Evolutionary conservation across 768 basidiomycete species (phyloP).

Genomic region (Crucibulum laeve): DNA sequence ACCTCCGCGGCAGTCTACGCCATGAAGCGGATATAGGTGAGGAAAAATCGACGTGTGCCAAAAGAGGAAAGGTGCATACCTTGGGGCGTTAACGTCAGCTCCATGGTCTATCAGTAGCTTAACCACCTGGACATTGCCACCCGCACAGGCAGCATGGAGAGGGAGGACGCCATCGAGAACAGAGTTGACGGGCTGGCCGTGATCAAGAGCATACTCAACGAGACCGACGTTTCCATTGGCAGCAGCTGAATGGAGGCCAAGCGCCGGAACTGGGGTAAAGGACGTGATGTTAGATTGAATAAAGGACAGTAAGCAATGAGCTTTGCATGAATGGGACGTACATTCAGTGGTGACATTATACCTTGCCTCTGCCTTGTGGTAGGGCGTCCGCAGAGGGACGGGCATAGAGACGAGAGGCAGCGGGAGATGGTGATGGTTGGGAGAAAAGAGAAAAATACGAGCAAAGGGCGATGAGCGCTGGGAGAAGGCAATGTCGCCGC

Average conservation of each 20-base stretch:
- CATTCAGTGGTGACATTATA: conserved; percentile 59
- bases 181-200: conserved; percentile 95
- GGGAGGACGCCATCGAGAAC: conserved; percentile 96
- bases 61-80: conserved; percentile 50
- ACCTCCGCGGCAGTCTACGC: conserved; percentile 65
- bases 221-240: conserved; percentile 87
- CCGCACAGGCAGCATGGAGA: conserved; percentile 90
- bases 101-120: conserved; percentile 86
- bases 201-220: conserved; percentile 86
- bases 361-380: conserved; percentile 47
- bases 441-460: conserved; percentile 8
- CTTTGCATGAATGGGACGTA: conserved; percentile 20
- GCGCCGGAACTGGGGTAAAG: conserved; percentile 61
- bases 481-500: background rate
- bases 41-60: too few species aligned
- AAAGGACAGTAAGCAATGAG: conserved; percentile 9
- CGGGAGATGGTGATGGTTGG: conserved; percentile 11
- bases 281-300: conserved; percentile 7
- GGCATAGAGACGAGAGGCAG: conserved; percentile 32
- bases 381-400: conserved; percentile 41
- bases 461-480: too few species aligned
- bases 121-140: conserved; percentile 86
- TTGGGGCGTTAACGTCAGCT: conserved; percentile 96
- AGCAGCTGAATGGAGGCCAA: conserved; percentile 74
- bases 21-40: conserved; percentile 6